Conservation (phyloP, 768 basidiomycete species). For the Myochromella boudieri region DNA sequence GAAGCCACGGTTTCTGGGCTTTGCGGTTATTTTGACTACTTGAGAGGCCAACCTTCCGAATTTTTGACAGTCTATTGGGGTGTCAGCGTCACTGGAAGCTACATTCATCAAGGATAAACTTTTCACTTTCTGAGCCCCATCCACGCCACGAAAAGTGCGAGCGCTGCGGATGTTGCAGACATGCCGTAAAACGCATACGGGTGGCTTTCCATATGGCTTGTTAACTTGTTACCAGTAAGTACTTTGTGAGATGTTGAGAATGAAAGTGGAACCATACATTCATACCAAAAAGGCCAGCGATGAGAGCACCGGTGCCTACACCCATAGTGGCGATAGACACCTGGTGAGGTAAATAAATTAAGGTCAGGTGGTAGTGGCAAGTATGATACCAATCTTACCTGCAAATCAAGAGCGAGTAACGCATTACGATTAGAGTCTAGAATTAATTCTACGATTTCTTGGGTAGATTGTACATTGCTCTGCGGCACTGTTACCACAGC, state of each 20-base stretch:
- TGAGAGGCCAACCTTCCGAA: slow-evolving; percentile 48
- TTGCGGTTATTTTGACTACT: slow-evolving; percentile 29
- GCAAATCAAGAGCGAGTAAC: slow-evolving; percentile 86
- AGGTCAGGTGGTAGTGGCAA: slow-evolving; percentile 7
- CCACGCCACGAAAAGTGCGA: slow-evolving; percentile 64
- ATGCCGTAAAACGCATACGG: slow-evolving; percentile 74
- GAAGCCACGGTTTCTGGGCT: slow-evolving; percentile 38
- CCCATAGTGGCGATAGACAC: slow-evolving; percentile 96
- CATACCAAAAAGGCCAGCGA: slow-evolving; percentile 95
- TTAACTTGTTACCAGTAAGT: slow-evolving; percentile 46
- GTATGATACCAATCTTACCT: slow-evolving; percentile 42
- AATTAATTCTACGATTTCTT: slow-evolving; percentile 97
- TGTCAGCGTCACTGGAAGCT: slow-evolving; percentile 6
- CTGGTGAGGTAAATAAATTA: no score
- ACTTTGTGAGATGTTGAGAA: slow-evolving; percentile 14
- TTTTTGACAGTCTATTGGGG: slow-evolving; percentile 37
- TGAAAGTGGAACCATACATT: slow-evolving; percentile 58
- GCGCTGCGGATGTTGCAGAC: slow-evolving; percentile 54
- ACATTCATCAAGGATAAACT: slow-evolving; percentile 6
- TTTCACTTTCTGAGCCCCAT: slow-evolving; percentile 63
- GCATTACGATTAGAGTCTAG: slow-evolving; percentile 95
- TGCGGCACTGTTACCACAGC: slow-evolving; percentile 25
- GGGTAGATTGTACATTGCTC: slow-evolving; percentile 95
- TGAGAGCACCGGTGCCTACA: slow-evolving; percentile 83
- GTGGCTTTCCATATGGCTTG: slow-evolving; percentile 69